phyloP scores from a whole-genome alignment of 164 flowering plant genomes.

The Chimonanthus praecox region DNA sequence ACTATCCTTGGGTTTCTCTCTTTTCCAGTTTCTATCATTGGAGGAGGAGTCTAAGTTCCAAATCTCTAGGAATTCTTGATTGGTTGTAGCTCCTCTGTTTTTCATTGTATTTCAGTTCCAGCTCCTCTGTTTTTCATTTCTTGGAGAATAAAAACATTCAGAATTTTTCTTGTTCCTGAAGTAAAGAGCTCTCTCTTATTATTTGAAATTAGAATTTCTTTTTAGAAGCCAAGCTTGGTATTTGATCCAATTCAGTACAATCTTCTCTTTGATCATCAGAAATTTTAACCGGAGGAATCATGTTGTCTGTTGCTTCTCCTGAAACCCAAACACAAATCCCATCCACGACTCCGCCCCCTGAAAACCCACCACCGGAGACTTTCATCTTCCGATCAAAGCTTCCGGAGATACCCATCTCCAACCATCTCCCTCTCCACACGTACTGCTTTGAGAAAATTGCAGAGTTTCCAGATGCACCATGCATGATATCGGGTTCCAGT shows the following conservation, averaged over 20 bases:
- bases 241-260: background rate
- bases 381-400: conserved; percentile 50
- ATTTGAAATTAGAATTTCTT: background rate
- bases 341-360: background rate
- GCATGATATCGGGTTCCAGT: conserved; percentile 44
- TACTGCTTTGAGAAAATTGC: conserved; percentile 53
- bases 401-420: conserved; percentile 53
- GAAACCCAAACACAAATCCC: conserved; percentile 16
- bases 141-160: too few relatives aligned
- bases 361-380: background rate
- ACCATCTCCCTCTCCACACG: conserved; percentile 61
- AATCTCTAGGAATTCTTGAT: too few relatives aligned
- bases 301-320: conserved; percentile 31
- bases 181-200: background rate
- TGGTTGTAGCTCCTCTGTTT: background rate
- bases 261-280: background rate
- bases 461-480: conserved; percentile 32
- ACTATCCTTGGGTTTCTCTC: background rate
- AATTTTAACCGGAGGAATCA: background rate
- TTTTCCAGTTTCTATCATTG: background rate
- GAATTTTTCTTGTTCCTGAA: background rate
- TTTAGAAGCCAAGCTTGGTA: background rate
- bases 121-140: background rate
- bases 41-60: too few relatives aligned
- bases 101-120: background rate